Base-by-base conservation (phyloP, 2,329 filamentous ascomycete genomes). In the Beauveria pseudobassiana region DNA sequence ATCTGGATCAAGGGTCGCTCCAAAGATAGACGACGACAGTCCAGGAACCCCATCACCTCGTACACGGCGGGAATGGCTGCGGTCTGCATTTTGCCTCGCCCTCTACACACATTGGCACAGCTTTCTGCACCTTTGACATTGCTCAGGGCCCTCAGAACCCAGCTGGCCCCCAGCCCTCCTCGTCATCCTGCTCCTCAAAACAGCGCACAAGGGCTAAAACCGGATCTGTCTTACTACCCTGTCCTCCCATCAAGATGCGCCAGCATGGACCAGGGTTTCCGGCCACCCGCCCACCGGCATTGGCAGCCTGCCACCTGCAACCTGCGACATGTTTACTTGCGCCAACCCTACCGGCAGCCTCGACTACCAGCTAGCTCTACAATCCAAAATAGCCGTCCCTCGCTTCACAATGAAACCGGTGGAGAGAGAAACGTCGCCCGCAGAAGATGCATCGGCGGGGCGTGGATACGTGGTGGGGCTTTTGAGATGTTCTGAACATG, bases 401-500 rank as follows among this genome's bases (percentile, higher is more conserved):
- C 48, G 38, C 38, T 40, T 59, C 48, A 28, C 38, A 45, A 40
- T 14, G 45, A 18, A 5, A 9, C 49, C 9, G 18, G 58, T 60
- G 58, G 58, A 54, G 57, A 60, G 58, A 54, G 30, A 38, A 38
- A 34, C 49, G 40, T 60, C n/a, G 40, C 38, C 40, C 57, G 50
- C 42, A 54, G 57, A 60, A 60, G 58, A 60, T 60, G 58, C 58
- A 60, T 60, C 58, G 48, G 58, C 58, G 58, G 58, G 58, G 58
- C 58, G 42, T 54, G 58, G 58, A 45, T 53, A 46, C 42, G 16
- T 48, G 58, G 58, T 60, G 58, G 58, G 48, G 40, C 26, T 40
- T 24, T n/a, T 60, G 14, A 60, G 58, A 60, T 60, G 58, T 20
- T 20, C 26, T 51, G 38, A 46, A 60, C 40, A 59, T 38, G 43